Base-by-base conservation (phyloP, 2,329 filamentous ascomycete species). In the Alternaria longipes region DNA sequence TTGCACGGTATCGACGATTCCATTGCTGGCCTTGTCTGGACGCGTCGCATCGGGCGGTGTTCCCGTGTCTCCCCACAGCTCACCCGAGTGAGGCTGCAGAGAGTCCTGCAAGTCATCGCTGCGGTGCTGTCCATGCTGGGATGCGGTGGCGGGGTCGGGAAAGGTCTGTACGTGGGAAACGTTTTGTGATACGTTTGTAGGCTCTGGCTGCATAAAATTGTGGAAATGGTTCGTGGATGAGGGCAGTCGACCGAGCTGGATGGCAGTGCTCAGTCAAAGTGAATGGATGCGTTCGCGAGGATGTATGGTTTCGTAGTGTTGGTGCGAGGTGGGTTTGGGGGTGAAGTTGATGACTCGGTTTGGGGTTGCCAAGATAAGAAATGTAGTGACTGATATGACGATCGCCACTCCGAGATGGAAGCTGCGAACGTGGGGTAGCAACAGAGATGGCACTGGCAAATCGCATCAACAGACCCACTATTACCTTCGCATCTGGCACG, bases 201-300 rank as follows among this genome's bases (percentile, higher is more conserved):
- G 79, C 85, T 85, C 86, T 83, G 87, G 78, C 84, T 87, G 87
- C 87, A 90, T 90, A 89, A 85, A 89, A 89, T 77, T 74, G 75
- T 78, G 74, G 71, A 69, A 66, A 66, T 67, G 70, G 69, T 73
- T 60, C 60, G 66, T 62, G 66, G 67, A 60, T 65, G 69, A 67
- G 69, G 68, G 68, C 66, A 72, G 71, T 73, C 75, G 85, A 88
- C 87, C 84, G 86, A 88, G 82, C 86, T 84, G 83, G 79, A 66
- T 63, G 56, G 59, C 75, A 66, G 56, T 76, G 74, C 75, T 78
- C 76, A 78, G 76, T 78, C 76, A 64, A 60, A 53, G 47, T 64
- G 38, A 41, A 60, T 65, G 18, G 41, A 59, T 59, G 64, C 59
- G 65, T 60, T 68, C 68, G 68, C 67, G 64, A 65, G 65, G 60